These are phyloP conservation scores for Heterobasidion irregulare DNA, from an alignment of 1,284 basidiomycete species.

Conservation along the genomic window DNA sequence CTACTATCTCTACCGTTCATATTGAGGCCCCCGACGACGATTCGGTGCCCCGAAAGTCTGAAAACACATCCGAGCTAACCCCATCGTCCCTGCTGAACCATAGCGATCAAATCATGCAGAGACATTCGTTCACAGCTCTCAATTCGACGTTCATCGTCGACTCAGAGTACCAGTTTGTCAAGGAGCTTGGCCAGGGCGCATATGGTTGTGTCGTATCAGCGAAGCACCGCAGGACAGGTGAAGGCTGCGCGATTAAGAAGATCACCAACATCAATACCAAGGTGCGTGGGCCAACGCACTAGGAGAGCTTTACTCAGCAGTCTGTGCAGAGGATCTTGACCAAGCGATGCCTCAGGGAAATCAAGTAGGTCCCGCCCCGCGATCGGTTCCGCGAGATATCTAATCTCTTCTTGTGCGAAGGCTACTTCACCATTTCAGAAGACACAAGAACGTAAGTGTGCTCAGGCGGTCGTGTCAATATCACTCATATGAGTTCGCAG, in stretches of 20 bases:
- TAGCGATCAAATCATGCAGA: constrained; percentile 30
- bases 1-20: not conserved
- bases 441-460: constrained; percentile 82
- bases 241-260: constrained; percentile 94
- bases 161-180: constrained; percentile 87
- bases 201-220: constrained; percentile 91
- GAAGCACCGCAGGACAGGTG: constrained; percentile 75
- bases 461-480: not conserved
- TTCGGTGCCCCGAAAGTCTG: not conserved
- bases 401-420: constrained; percentile 26
- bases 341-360: constrained; percentile 89
- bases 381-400: constrained; percentile 2
- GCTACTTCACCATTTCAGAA: constrained; percentile 90
- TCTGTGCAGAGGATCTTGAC: constrained; percentile 78
- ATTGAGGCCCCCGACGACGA: not conserved
- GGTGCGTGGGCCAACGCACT: constrained; percentile 28
- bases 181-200: constrained; percentile 91
- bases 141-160: constrained; percentile 85
- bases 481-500: constrained; percentile 26
- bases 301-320: not conserved
- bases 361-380: constrained; percentile 50
- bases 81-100: not conserved
- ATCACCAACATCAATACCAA: constrained; percentile 98
- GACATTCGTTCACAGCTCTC: constrained; percentile 71
- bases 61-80: not conserved